Evolutionary conservation across 2,329 filamentous ascomycete genomes (phyloP).

Genomic region (Aspergillus pseudotamarii): DNA sequence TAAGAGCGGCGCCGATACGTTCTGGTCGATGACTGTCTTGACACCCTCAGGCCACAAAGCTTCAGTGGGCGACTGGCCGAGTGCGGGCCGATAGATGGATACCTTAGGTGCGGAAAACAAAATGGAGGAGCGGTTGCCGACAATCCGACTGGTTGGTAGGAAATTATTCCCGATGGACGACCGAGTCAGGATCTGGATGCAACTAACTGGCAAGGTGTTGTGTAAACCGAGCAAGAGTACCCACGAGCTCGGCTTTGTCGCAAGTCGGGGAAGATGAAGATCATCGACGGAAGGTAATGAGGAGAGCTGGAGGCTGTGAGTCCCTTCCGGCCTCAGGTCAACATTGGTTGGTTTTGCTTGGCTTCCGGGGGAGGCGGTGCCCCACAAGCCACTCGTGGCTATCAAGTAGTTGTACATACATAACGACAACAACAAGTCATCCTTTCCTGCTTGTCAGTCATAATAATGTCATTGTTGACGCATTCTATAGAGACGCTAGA

Average conservation of each 20-base stretch:
- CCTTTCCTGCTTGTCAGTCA: neutral
- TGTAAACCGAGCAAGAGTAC: neutral
- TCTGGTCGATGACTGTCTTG: neutral
- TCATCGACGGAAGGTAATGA: slow-evolving; percentile 4
- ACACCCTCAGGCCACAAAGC: neutral
- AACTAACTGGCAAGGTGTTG: neutral
- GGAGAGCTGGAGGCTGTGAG: neutral
- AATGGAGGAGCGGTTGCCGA: neutral
- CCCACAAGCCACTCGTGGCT: slow-evolving; percentile 2
- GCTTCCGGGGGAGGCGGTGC: slow-evolving; percentile 1
- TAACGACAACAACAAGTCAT: neutral
- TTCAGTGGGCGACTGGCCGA: slow-evolving; percentile 1
- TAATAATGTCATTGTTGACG: neutral
- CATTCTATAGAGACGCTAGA: neutral
- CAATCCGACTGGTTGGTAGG: neutral
- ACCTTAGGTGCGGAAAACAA: neutral
- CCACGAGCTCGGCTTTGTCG: slow-evolving; percentile 1
- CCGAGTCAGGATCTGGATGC: neutral
- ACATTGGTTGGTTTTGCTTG: neutral
- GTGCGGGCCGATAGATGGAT: slow-evolving; percentile 4
- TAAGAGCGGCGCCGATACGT: neutral
- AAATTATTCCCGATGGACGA: neutral
- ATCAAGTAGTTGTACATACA: neutral
- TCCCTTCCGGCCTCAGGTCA: slow-evolving; percentile 4
- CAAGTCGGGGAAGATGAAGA: slow-evolving; percentile 4